Percentiles rank a stretch among this genome's conserved stretches.
Conservation (phyloP, 305 asterid genomes). For the Fraxinus floribunda region DNA sequence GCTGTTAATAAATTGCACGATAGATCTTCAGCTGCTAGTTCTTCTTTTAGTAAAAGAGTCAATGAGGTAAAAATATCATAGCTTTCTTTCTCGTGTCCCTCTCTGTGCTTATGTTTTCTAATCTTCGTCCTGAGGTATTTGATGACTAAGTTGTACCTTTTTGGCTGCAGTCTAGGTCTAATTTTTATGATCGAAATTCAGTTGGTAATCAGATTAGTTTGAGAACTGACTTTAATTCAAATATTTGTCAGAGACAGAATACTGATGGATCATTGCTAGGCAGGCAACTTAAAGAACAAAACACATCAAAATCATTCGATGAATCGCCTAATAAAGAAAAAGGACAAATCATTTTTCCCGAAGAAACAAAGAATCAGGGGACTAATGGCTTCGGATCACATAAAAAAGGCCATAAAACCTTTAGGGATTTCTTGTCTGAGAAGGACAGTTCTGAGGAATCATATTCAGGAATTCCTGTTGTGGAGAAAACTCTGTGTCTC, state of each 20-base stretch:
- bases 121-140: neutral
- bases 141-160: neutral
- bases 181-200: constrained; percentile 37
- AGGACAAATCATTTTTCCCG: constrained; percentile 22
- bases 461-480: constrained; percentile 21
- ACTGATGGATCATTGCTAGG: constrained; percentile 19
- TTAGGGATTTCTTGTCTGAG: constrained; percentile 49
- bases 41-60: constrained; percentile 48
- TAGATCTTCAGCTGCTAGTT: constrained; percentile 44
- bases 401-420: constrained; percentile 32
- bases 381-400: constrained; percentile 16
- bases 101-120: neutral
- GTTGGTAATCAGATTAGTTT: neutral
- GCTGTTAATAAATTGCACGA: constrained; percentile 39
- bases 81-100: neutral
- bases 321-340: constrained; percentile 25
- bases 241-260: constrained; percentile 19
- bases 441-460: constrained; percentile 28
- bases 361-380: constrained; percentile 21
- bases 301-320: constrained; percentile 20
- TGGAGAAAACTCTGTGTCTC: constrained; percentile 41
- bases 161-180: constrained; percentile 39
- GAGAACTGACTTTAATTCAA: neutral
- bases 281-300: constrained; percentile 12
- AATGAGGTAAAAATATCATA: constrained; percentile 46